Evolutionary conservation across 2,329 filamentous ascomycete genomes (phyloP).

Genomic region (Emericellopsis atlantica): DNA sequence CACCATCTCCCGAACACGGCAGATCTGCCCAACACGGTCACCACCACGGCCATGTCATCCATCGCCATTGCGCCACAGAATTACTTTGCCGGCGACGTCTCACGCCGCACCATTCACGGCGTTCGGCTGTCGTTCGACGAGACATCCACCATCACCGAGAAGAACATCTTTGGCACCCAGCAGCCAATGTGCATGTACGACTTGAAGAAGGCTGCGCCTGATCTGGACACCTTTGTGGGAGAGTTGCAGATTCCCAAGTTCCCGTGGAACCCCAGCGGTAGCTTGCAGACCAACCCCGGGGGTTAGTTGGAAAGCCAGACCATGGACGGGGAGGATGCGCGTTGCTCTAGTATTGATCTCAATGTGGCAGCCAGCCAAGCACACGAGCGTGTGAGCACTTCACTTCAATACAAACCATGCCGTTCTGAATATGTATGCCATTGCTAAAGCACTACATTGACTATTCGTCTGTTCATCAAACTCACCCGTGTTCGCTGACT

Average conservation of each 20-base stretch:
- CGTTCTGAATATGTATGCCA: too few relatives aligned
- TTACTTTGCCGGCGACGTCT: conserved; percentile 19
- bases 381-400: too few relatives aligned
- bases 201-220: not conserved
- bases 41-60: conserved; percentile 25
- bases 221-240: not conserved
- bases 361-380: too few relatives aligned
- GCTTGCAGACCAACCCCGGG: not conserved
- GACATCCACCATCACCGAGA: not conserved
- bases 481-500: not conserved
- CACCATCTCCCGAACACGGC: conserved; percentile 22
- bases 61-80: conserved; percentile 25
- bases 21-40: conserved; percentile 35
- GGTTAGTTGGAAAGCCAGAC: not conserved
- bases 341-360: too few relatives aligned
- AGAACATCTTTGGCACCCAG: not conserved
- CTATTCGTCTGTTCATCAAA: too few relatives aligned
- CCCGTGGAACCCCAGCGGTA: not conserved
- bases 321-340: too few relatives aligned
- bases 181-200: not conserved
- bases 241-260: not conserved
- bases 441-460: too few relatives aligned
- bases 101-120: not conserved
- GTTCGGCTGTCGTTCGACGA: not conserved
- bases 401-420: too few relatives aligned